Evolutionary conservation across 1,284 basidiomycete species (phyloP).

Genomic region (Xerocomus cyaneibrunnescens): DNA sequence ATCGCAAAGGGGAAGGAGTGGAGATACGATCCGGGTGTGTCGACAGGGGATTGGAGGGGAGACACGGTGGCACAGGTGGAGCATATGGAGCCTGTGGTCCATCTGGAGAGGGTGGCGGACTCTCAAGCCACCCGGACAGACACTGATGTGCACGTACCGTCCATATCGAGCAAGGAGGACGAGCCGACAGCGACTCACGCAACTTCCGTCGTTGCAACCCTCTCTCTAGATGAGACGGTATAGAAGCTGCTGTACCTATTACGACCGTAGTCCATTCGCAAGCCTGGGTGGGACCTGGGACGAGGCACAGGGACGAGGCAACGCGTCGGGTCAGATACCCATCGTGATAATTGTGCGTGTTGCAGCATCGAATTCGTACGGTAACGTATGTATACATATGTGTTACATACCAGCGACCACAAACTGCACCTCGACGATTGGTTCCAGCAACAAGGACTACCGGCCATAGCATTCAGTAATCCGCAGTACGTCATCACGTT

Average conservation of each 20-base stretch:
- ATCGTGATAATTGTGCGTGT: neutral
- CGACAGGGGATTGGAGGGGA: conserved; percentile 21
- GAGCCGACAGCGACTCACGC: neutral
- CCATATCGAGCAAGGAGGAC: conserved; percentile 6
- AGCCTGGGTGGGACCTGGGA: neutral
- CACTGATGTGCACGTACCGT: neutral
- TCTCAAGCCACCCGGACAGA: neutral
- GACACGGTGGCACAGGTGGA: neutral
- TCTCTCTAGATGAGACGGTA: neutral
- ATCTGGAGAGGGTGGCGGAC: neutral
- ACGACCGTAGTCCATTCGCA: neutral
- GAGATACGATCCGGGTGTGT: conserved; percentile 8
- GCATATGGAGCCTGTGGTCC: neutral
- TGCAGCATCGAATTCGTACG: neutral
- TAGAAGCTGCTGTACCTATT: neutral
- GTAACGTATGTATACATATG: neutral
- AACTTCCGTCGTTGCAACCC: neutral
- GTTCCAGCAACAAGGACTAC: no score
- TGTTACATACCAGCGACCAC: conserved; percentile 4
- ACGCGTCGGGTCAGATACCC: neutral
- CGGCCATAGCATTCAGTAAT: neutral
- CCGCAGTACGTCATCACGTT: neutral
- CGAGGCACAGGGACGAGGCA: neutral
- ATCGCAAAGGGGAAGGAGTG: conserved; percentile 26
- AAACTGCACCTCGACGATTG: neutral